Conservation (phyloP, 2,329 filamentous ascomycete genomes). For the Beauveria rudraprayagi region DNA sequence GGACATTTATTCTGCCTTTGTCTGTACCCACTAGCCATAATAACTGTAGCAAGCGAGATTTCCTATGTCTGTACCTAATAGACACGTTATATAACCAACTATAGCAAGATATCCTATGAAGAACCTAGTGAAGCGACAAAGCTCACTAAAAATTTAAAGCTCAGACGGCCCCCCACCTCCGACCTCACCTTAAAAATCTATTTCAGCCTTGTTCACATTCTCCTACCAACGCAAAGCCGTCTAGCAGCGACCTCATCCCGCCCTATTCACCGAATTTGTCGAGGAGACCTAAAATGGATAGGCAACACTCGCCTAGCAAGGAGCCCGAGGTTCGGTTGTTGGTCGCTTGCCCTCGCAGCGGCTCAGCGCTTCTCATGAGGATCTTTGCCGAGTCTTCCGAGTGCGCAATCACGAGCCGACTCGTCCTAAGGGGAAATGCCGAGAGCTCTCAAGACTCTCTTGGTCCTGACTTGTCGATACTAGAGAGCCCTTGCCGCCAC, state of each 20-base stretch:
- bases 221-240: too few relatives aligned
- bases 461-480: not conserved
- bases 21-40: too few relatives aligned
- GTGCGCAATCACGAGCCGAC: not conserved
- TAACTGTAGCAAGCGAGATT: too few relatives aligned
- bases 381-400: not conserved
- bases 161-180: too few relatives aligned
- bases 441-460: not conserved
- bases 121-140: not conserved
- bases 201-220: not conserved
- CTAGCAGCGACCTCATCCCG: too few relatives aligned
- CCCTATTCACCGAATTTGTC: not conserved
- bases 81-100: too few relatives aligned
- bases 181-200: too few relatives aligned
- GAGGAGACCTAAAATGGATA: not conserved
- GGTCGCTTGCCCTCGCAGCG: not conserved
- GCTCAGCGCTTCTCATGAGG: not conserved
- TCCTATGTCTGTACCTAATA: too few relatives aligned
- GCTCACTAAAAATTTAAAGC: not conserved
- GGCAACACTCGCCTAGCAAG: not conserved
- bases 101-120: not conserved
- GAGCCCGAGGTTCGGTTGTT: not conserved
- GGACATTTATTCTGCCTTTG: too few relatives aligned
- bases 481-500: not conserved
- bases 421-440: not conserved